Base-by-base conservation (phyloP, 805 yeast genomes). In the Isabelozyma rhagii region DNA sequence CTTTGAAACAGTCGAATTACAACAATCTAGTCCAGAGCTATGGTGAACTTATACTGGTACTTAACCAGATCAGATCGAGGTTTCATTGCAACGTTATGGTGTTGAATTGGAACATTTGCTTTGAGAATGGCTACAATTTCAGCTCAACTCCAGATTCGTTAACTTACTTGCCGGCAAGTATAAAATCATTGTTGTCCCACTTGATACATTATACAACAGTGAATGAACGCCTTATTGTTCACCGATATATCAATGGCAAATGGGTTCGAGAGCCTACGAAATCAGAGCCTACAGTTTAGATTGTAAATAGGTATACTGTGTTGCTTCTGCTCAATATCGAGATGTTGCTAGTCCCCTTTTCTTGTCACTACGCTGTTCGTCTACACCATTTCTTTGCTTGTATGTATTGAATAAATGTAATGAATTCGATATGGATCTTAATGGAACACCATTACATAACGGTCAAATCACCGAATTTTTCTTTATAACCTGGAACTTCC, bases 401-500 rank as follows among this genome's bases (percentile, higher is more conserved):
- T 31, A 10, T 31, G 10, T 31, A 31, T 31, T 31, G 36, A 31
- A 31, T 31, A 31, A 31, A 31, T 31, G 36, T 10, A 31, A 31
- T 41, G 14, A 41, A 41, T 28, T 14, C 41, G 27, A 18, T 40
- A 40, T 40, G 27, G 14, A 40, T 15, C 13, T 40, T 18, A 21
- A 21, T 21, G 25, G 25, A 21, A 21, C 25, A 21, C 46, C 46
- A 50, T 71, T 75, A 81, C 97, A 93, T 94, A 72, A 91, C 90
- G 66, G 93, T 90, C 77, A 93, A 83, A 72, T 88, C 89, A 75
- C 98, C 98, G 74, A 94, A 94, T 85, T 92, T 94, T 77, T 94
- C 98, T 77, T 88, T 85, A 85, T 94, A 94, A 64, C 97, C 97
- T 64, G 98, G 98, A 62, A 92, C 96, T 68, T 89, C 89, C 96